phyloP scores from a whole-genome alignment of 1,139 yeast genomes.

The Lodderomyces beijingensis region DNA sequence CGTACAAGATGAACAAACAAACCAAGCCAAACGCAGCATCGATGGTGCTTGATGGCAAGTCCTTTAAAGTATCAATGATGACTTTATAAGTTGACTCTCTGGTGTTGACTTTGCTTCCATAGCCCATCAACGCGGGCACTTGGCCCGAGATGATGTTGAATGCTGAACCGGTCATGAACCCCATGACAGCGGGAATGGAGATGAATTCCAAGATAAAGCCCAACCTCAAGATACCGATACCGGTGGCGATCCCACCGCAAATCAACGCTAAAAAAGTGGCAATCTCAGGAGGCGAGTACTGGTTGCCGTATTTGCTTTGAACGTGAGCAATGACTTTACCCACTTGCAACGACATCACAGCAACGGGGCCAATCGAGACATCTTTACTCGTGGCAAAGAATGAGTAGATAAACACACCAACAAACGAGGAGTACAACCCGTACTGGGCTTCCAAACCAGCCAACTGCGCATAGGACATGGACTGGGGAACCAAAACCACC shows the following conservation, averaged over 20 bases:
- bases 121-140: slow-evolving; percentile 85
- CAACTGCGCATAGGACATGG: slow-evolving; percentile 89
- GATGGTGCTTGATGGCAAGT: slow-evolving; percentile 59
- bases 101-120: slow-evolving; percentile 59
- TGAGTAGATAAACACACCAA: slow-evolving; percentile 85
- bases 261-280: slow-evolving; percentile 77
- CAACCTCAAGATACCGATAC: slow-evolving; percentile 74
- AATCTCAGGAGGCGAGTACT: slow-evolving; percentile 57
- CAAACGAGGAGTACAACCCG: slow-evolving; percentile 88
- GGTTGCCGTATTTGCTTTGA: slow-evolving; percentile 31
- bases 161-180: slow-evolving; percentile 95
- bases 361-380: slow-evolving; percentile 95
- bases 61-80: slow-evolving; percentile 66
- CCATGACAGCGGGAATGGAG: slow-evolving; percentile 89
- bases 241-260: slow-evolving; percentile 83
- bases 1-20: slow-evolving; percentile 62
- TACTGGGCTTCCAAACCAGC: slow-evolving; percentile 81
- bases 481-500: slow-evolving; percentile 88
- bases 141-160: slow-evolving; percentile 78
- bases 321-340: slow-evolving; percentile 73
- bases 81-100: slow-evolving; percentile 68
- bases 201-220: slow-evolving; percentile 89
- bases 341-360: slow-evolving; percentile 89
- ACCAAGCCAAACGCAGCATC: slow-evolving; percentile 91
- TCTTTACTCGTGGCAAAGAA: slow-evolving; percentile 94